A percentile compares a stretch with the other conserved stretches of the same genome.
Conservation (phyloP, 768 basidiomycete genomes). For the Auricularia sp. region DNA sequence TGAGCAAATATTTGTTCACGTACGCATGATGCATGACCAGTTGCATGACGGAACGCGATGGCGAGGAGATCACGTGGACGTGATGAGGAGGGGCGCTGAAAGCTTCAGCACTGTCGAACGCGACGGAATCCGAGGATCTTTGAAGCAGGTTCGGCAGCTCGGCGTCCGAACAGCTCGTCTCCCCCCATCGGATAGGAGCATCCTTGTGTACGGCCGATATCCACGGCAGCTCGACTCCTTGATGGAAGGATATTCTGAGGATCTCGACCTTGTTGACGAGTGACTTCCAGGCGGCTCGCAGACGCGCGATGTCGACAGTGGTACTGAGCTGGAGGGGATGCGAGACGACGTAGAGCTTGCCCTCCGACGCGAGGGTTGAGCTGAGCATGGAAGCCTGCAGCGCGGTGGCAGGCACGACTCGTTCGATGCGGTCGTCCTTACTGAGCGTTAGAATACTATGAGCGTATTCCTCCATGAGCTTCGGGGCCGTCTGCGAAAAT, state of each 20-base stretch:
- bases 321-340: neutral
- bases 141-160: neutral
- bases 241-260: neutral
- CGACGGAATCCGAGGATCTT: too few relatives aligned
- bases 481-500: neutral
- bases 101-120: neutral
- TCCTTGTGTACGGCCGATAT: neutral
- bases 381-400: neutral
- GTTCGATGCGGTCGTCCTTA: neutral
- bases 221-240: neutral
- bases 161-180: neutral
- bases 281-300: neutral
- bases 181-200: neutral
- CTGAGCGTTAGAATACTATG: neutral
- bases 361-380: neutral
- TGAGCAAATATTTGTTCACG: neutral
- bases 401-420: neutral
- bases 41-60: neutral
- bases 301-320: neutral
- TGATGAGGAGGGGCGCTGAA: neutral
- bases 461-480: neutral
- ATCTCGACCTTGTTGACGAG: neutral
- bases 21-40: constrained; percentile 1
- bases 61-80: neutral
- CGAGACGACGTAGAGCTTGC: neutral